phyloP scores from a whole-genome alignment of 2,329 filamentous ascomycete genomes.

The Exophiala xenobiotica region DNA sequence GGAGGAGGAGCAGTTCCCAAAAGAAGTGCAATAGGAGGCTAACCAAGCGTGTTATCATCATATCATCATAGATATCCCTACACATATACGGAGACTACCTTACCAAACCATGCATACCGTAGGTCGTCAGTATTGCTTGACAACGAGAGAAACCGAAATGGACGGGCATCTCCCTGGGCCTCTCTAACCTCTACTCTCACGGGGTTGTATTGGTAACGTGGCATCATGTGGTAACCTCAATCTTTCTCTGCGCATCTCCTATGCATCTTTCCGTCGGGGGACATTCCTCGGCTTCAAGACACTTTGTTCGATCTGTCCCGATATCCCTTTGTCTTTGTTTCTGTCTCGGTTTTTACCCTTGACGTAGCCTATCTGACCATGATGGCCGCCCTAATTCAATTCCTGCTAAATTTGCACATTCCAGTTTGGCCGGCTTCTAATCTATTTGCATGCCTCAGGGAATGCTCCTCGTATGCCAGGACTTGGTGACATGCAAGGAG shows the following conservation, averaged over 20 bases:
- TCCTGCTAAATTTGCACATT: constrained; percentile 17
- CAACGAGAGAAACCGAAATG: no score
- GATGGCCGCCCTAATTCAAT: neutral
- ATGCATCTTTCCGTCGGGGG: neutral
- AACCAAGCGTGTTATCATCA: no score
- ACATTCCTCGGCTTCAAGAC: neutral
- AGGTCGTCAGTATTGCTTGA: no score
- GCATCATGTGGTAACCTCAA: neutral
- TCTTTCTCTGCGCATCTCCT: neutral
- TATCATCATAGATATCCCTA: no score
- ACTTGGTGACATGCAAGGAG: constrained; percentile 16
- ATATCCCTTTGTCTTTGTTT: neutral
- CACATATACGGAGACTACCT: no score
- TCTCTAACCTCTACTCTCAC: no score
- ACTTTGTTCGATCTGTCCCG: neutral
- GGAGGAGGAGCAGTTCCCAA: no score
- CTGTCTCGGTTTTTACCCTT: neutral
- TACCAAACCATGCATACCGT: no score
- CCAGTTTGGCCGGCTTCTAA: constrained; percentile 21
- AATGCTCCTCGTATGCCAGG: constrained; percentile 14
- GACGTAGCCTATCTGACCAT: neutral
- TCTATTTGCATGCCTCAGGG: constrained; percentile 6
- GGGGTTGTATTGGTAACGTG: no score
- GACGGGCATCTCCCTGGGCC: no score
- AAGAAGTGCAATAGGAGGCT: no score